A percentile compares a stretch with the other conserved stretches of the same genome.
Evolutionary conservation across 2,329 filamentous ascomycete species (phyloP).

Genomic region (Aspergillus pseudoterreus): DNA sequence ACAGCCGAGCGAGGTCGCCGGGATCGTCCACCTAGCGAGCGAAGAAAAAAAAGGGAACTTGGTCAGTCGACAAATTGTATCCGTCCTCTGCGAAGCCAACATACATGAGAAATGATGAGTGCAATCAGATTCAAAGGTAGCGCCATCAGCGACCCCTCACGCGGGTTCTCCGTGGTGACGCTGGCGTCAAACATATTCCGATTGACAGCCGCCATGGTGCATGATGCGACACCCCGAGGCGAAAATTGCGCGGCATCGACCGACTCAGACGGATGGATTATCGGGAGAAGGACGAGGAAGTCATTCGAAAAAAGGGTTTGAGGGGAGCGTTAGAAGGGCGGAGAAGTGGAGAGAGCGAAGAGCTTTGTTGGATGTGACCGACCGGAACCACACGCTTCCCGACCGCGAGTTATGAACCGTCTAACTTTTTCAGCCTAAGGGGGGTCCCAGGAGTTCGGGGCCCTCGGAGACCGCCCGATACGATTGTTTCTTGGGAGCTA

Average conservation of each 20-base stretch:
- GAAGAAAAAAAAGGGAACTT: background rate
- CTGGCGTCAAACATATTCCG: conserved; percentile 40
- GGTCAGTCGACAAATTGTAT: background rate
- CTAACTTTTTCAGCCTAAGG: background rate
- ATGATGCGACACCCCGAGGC: conserved; percentile 33
- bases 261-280: conserved; percentile 8
- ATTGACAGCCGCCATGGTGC: conserved; percentile 42
- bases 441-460: no score
- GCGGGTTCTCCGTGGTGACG: conserved; percentile 27
- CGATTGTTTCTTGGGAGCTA: no score
- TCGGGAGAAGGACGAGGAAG: background rate
- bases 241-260: conserved; percentile 25
- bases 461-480: no score
- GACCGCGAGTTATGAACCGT: background rate
- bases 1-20: conserved; percentile 56
- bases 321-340: conserved; percentile 3
- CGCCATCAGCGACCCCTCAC: conserved; percentile 30
- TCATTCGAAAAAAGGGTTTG: conserved; percentile 1
- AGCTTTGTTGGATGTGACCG: background rate
- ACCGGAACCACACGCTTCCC: background rate
- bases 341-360: background rate
- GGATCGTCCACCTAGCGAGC: conserved; percentile 52
- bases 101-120: conserved; percentile 53
- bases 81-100: conserved; percentile 17
- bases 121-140: conserved; percentile 59